Percentiles rank a stretch among this genome's conserved stretches.
Conservation (phyloP, 352 stramenopile genomes). For the Pythium coloratum region DNA sequence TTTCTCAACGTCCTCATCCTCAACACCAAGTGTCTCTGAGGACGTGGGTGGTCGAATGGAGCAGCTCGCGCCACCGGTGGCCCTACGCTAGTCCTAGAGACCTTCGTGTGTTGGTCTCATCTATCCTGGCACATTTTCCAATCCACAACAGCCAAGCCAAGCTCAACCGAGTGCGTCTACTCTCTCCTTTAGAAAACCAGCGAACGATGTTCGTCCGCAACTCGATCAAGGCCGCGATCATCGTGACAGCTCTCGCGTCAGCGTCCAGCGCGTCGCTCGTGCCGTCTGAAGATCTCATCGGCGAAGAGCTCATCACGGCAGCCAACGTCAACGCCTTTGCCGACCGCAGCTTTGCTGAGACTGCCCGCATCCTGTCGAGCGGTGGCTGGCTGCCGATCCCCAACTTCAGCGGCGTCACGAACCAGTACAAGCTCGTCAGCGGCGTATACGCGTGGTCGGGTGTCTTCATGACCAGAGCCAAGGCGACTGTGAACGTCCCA, state of each 20-base stretch:
- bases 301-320: slow-evolving; percentile 8
- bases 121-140: not conserved
- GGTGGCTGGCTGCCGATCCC: slow-evolving; percentile 7
- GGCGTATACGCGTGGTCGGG: not conserved
- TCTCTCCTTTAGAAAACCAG: not conserved
- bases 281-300: slow-evolving; percentile 9
- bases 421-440: not conserved
- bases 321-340: slow-evolving; percentile 2
- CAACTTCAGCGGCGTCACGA: not conserved
- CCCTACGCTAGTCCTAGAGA: not conserved
- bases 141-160: not conserved
- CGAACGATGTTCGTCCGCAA: slow-evolving; percentile 4
- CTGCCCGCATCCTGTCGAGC: slow-evolving; percentile 6
- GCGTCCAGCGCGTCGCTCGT: slow-evolving; percentile 4
- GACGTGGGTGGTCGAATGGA: not conserved
- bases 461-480: not conserved
- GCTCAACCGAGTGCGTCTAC: too few species aligned
- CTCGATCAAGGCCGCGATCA: slow-evolving; percentile 1
- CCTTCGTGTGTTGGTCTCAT: too few species aligned
- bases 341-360: slow-evolving; percentile 9
- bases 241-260: not conserved
- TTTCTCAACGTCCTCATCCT: not conserved
- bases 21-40: not conserved
- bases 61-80: too few species aligned
- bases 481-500: not conserved